Evolutionary conservation across 73 alveolate species (phyloP).

Genomic region (Breviolum minutum): DNA sequence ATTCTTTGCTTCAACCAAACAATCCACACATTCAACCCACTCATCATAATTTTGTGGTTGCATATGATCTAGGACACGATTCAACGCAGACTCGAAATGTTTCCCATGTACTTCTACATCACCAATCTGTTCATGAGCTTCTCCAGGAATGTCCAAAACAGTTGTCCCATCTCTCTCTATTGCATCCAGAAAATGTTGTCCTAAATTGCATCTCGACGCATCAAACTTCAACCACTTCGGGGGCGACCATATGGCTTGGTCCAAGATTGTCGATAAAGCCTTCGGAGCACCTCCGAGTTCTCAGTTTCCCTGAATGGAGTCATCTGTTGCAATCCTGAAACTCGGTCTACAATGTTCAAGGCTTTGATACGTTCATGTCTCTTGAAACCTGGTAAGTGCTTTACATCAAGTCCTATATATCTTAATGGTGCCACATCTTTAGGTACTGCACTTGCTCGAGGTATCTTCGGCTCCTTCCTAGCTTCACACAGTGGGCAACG

Average conservation of each 20-base stretch:
- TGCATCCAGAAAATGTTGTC: background rate
- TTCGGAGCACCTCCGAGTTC: background rate
- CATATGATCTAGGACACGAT: background rate
- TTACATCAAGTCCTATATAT: background rate
- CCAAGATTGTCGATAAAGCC: slow-evolving; percentile 21
- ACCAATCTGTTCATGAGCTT: slow-evolving; percentile 14
- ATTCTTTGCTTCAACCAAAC: background rate
- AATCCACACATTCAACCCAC: slow-evolving; percentile 25
- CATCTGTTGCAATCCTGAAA: background rate
- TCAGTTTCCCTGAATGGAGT: background rate
- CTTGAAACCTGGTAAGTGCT: background rate
- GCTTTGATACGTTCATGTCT: background rate
- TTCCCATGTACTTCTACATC: slow-evolving; percentile 6
- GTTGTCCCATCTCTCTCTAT: slow-evolving; percentile 15
- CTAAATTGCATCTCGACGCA: slow-evolving; percentile 17
- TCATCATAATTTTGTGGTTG: background rate
- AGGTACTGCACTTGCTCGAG: background rate
- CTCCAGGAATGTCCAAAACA: background rate
- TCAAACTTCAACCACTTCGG: background rate
- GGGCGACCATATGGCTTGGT: slow-evolving; percentile 3
- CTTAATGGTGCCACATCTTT: background rate
- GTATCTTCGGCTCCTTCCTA: background rate
- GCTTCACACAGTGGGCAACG: background rate
- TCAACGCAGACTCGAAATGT: background rate
- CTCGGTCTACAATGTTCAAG: background rate